These are phyloP conservation scores for Aureobasidium sp. DNA, from an alignment of 2,329 filamentous ascomycete species.

Conservation along the genomic window DNA sequence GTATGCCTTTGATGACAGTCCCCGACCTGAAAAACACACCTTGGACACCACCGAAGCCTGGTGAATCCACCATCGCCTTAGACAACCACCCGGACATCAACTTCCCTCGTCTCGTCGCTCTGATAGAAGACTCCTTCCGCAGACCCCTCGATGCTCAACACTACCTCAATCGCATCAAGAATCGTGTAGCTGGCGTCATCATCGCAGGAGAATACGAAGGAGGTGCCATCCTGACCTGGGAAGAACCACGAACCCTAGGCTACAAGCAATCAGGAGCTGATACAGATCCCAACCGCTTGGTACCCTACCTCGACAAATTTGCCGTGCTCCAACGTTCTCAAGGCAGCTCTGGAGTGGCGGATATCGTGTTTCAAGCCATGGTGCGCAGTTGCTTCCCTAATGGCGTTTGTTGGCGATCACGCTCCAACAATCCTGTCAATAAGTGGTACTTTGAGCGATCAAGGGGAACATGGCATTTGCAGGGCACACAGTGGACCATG, in stretches of 20 bases:
- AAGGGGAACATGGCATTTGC: constrained; percentile 72
- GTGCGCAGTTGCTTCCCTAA: constrained; percentile 78
- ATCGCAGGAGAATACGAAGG: constrained; percentile 96
- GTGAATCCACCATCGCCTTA: constrained; percentile 57
- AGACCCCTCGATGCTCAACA: constrained; percentile 74
- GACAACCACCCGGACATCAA: constrained; percentile 72
- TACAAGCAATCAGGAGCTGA: background rate
- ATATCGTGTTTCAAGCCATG: constrained; percentile 95
- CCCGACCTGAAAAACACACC: constrained; percentile 59
- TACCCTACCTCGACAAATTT: constrained; percentile 97
- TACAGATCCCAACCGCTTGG: constrained; percentile 52
- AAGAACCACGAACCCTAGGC: constrained; percentile 51
- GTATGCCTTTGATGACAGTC: constrained; percentile 80
- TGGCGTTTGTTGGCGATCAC: constrained; percentile 87
- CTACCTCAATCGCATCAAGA: constrained; percentile 74
- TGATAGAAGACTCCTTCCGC: constrained; percentile 92
- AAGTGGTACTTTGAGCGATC: constrained; percentile 99
- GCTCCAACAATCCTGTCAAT: constrained; percentile 89
- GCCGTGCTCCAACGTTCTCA: constrained; percentile 84
- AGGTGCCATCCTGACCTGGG: constrained; percentile 91
- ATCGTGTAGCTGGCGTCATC: constrained; percentile 81
- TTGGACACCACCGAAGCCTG: constrained; percentile 60
- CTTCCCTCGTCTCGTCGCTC: constrained; percentile 68
- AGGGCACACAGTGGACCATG: constrained; percentile 88
- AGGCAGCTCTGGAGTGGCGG: constrained; percentile 77